Percentiles rank a stretch among this genome's conserved stretches.
Evolutionary conservation across 192 early-diverging fungal species (phyloP).

Genomic region (Coemansia erecta): DNA sequence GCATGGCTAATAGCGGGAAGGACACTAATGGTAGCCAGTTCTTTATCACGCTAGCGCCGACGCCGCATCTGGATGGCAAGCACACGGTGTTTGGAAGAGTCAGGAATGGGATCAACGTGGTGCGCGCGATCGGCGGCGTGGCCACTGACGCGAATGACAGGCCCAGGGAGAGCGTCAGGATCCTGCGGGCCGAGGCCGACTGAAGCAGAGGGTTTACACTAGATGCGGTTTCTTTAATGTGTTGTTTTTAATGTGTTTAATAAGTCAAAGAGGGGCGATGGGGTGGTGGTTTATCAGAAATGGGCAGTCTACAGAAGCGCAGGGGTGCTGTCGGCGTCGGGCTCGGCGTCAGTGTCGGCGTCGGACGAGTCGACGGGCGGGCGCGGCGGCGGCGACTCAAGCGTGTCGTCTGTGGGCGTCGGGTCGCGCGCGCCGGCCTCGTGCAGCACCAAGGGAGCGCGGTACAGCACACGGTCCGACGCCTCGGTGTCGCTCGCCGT

Average conservation of each 20-base stretch:
- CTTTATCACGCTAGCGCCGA: slow-evolving; percentile 71
- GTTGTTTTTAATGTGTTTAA: no score
- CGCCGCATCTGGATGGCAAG: slow-evolving; percentile 73
- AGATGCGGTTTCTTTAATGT: no score
- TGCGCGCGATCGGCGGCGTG: slow-evolving; percentile 72
- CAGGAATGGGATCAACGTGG: slow-evolving; percentile 72
- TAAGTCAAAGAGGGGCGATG: no score
- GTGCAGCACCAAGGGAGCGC: neutral
- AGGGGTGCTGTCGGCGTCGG: no score
- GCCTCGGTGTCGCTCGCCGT: slow-evolving; percentile 23
- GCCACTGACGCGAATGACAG: slow-evolving; percentile 68
- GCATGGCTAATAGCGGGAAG: slow-evolving; percentile 94
- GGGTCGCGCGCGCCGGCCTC: neutral
- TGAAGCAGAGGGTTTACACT: no score
- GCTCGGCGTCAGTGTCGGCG: no score
- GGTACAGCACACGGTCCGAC: neutral
- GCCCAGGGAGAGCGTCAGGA: slow-evolving; percentile 23
- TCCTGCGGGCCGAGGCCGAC: neutral
- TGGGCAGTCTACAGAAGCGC: no score
- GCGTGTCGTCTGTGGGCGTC: slow-evolving; percentile 1
- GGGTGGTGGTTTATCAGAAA: no score
- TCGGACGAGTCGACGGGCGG: no score
- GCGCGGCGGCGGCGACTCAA: neutral
- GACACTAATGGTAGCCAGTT: slow-evolving; percentile 86
- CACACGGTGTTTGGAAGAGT: slow-evolving; percentile 95